Percentiles rank a stretch among this genome's conserved stretches.
These are phyloP conservation scores for Fomitopsis betulina DNA, from an alignment of 1,284 basidiomycete species.

Conservation along the genomic window DNA sequence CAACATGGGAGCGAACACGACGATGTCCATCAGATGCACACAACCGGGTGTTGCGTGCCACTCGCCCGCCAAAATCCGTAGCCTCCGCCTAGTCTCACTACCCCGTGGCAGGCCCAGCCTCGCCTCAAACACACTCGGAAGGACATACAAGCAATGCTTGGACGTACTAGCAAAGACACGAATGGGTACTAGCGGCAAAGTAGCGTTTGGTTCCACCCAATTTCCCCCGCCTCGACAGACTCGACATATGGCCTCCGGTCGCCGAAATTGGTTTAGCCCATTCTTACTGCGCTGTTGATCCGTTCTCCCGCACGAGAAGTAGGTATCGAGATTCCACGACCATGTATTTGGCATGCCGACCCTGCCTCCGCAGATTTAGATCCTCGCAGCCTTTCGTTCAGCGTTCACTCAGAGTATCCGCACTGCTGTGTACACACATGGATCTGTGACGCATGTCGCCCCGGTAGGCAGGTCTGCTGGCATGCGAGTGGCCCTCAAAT, in stretches of 20 bases:
- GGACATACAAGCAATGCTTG: neutral
- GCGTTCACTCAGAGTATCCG: no score
- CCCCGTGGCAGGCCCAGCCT: neutral
- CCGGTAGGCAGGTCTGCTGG: neutral
- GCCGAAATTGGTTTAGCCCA: neutral
- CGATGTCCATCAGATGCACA: conserved; percentile 1
- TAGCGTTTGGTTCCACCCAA: neutral
- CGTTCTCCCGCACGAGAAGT: neutral
- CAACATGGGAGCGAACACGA: conserved; percentile 5
- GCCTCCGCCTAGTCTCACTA: neutral
- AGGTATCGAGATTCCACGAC: neutral
- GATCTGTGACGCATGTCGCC: neutral
- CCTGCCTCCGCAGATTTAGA: conserved; percentile 1
- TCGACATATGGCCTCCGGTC: neutral
- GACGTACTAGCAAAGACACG: neutral
- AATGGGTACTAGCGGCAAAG: neutral
- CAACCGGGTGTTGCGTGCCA: neutral
- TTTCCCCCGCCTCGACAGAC: neutral
- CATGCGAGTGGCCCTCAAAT: neutral
- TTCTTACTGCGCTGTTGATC: neutral
- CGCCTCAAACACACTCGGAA: neutral
- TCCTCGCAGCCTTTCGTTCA: neutral
- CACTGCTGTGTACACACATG: neutral
- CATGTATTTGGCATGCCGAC: neutral
- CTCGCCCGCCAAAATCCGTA: neutral